These are phyloP conservation scores for Cercis canadensis DNA, from an alignment of 306 rosid species.

Conservation along the genomic window DNA sequence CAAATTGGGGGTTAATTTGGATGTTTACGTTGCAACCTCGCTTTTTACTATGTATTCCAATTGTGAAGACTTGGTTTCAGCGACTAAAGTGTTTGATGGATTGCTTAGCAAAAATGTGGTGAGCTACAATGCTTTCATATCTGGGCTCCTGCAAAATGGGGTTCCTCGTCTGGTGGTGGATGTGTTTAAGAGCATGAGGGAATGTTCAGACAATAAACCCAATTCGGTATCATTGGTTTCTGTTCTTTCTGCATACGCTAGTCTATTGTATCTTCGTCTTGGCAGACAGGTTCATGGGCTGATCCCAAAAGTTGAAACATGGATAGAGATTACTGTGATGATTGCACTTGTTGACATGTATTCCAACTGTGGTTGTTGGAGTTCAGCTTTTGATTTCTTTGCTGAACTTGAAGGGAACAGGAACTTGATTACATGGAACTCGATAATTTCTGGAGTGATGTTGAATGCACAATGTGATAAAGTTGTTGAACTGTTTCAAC, in stretches of 20 bases:
- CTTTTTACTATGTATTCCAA: constrained; percentile 59
- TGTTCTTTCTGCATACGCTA: constrained; percentile 64
- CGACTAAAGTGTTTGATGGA: constrained; percentile 55
- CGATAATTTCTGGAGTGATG: constrained; percentile 75
- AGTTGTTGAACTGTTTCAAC: constrained; percentile 56
- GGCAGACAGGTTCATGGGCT: constrained; percentile 79
- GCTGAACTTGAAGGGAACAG: constrained; percentile 35
- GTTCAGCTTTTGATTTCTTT: constrained; percentile 50
- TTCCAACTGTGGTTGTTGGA: constrained; percentile 75
- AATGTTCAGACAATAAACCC: constrained; percentile 33
- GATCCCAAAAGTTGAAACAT: constrained; percentile 42
- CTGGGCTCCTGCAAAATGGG: constrained; percentile 67
- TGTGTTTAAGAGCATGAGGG: constrained; percentile 62
- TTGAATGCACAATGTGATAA: constrained; percentile 53
- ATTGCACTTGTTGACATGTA: constrained; percentile 74
- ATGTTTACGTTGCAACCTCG: constrained; percentile 68
- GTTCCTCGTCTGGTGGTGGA: constrained; percentile 46
- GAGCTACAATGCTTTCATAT: constrained; percentile 68
- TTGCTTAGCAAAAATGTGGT: constrained; percentile 57
- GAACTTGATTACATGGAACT: constrained; percentile 74
- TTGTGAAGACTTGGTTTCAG: constrained; percentile 46
- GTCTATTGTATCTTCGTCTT: constrained; percentile 43
- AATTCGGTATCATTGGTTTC: constrained; percentile 60
- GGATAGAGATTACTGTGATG: constrained; percentile 49
- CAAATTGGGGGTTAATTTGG: constrained; percentile 66